These are phyloP conservation scores for Cladosporium sp. DNA, from an alignment of 2,329 filamentous ascomycete species.

Conservation along the genomic window DNA sequence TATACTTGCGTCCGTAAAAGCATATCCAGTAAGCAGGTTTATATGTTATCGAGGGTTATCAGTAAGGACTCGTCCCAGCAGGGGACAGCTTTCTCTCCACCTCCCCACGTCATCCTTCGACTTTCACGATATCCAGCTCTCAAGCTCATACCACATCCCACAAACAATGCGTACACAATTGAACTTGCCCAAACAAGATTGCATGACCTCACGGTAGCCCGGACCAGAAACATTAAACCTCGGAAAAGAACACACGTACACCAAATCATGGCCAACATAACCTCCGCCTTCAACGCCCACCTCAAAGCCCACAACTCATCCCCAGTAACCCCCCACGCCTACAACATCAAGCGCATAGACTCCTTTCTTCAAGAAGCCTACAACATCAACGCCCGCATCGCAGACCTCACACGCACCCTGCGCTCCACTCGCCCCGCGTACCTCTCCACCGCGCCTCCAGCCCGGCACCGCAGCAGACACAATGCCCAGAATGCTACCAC, in stretches of 20 bases:
- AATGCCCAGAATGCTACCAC: constrained; percentile 25
- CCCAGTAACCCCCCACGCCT: constrained; percentile 24
- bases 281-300: constrained; percentile 67
- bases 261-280: constrained; percentile 58
- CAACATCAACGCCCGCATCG: constrained; percentile 85
- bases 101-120: neutral
- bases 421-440: constrained; percentile 85
- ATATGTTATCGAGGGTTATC: too few relatives aligned
- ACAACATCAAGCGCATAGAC: constrained; percentile 59
- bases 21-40: too few relatives aligned
- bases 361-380: constrained; percentile 94
- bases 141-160: neutral
- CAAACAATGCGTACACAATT: neutral
- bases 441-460: constrained; percentile 74
- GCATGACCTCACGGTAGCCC: neutral
- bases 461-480: constrained; percentile 48
- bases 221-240: neutral
- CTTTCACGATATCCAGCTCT: neutral
- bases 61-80: neutral
- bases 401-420: constrained; percentile 77
- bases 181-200: neutral
- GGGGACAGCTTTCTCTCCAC: constrained; percentile 3
- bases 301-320: constrained; percentile 45
- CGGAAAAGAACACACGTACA: neutral
- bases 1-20: too few relatives aligned